Evolutionary conservation across 1,139 yeast species (phyloP).

Genomic region (Casaregolazyma lundiana): DNA sequence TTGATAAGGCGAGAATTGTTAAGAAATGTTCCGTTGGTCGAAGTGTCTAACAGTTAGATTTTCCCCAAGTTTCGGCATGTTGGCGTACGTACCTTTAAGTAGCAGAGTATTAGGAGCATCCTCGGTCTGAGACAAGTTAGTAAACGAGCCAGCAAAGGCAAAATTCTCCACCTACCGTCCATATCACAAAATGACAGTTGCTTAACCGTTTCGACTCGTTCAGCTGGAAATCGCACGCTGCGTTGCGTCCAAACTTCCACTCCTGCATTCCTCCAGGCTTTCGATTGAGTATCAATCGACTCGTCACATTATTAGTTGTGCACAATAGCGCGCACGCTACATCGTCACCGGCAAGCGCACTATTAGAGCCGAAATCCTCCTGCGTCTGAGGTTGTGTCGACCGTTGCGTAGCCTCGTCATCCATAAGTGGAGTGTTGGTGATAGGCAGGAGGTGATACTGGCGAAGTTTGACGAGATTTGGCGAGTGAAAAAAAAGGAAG

Average conservation of each 20-base stretch:
- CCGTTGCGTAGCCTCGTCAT: constrained; percentile 20
- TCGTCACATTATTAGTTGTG: constrained; percentile 13
- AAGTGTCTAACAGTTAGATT: constrained; percentile 22
- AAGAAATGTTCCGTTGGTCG: constrained; percentile 85
- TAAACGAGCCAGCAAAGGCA: background rate
- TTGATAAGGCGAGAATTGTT: constrained; percentile 70
- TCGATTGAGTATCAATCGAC: constrained; percentile 12
- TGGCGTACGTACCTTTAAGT: constrained; percentile 13
- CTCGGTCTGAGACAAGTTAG: constrained; percentile 7
- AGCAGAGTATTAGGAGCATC: constrained; percentile 15
- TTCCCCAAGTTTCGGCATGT: background rate
- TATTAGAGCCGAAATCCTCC: background rate
- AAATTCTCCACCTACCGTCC: constrained; percentile 11
- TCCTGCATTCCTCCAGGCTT: constrained; percentile 14
- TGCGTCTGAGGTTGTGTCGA: constrained; percentile 16
- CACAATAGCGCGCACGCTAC: constrained; percentile 15
- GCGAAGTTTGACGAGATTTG: background rate
- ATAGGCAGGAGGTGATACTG: too few relatives aligned
- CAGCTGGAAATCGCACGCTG: constrained; percentile 57
- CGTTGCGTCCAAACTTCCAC: constrained; percentile 79
- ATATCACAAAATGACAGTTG: constrained; percentile 62
- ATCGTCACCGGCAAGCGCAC: constrained; percentile 9
- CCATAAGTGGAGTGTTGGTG: constrained; percentile 5
- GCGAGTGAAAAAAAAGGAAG: background rate
- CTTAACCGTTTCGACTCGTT: constrained; percentile 67